Conservation (phyloP, 2,329 filamentous ascomycete species). For the Fusarium lyarnte region DNA sequence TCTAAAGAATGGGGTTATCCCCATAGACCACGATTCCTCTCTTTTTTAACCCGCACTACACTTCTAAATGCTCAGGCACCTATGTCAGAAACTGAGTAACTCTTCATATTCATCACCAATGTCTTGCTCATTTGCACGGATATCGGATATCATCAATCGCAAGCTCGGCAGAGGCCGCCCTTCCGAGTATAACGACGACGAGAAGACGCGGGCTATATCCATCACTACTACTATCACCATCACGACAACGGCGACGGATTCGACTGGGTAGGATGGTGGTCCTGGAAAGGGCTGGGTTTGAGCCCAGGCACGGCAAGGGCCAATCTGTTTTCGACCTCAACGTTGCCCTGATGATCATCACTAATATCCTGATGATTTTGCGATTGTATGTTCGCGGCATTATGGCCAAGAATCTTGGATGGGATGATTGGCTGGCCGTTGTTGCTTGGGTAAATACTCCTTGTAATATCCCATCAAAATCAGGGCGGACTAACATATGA, state of each 20-base stretch:
- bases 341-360: conserved; percentile 32
- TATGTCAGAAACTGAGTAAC: conserved; percentile 3
- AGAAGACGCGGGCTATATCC: conserved; percentile 27
- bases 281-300: neutral
- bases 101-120: conserved; percentile 1
- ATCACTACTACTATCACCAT: conserved; percentile 32
- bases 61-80: neutral
- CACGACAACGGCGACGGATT: conserved; percentile 17
- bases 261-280: conserved; percentile 17
- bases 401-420: conserved; percentile 32
- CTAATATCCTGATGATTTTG: conserved; percentile 24
- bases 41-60: neutral
- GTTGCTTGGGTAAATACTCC: conserved; percentile 31
- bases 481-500: neutral
- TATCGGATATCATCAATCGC: conserved; percentile 33
- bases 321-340: conserved; percentile 32
- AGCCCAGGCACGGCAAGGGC: conserved; percentile 2
- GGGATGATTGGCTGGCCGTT: conserved; percentile 35
- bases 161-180: conserved; percentile 29
- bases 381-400: conserved; percentile 35
- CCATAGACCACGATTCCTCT: neutral
- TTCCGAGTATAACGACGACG: conserved; percentile 14
- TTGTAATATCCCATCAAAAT: neutral
- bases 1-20: conserved; percentile 3
- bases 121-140: conserved; percentile 30